Evolutionary conservation across 345 rosid species (phyloP), one percentile per base, ranked within the genome.

Genomic region (Eucalyptus victrix): DNA sequence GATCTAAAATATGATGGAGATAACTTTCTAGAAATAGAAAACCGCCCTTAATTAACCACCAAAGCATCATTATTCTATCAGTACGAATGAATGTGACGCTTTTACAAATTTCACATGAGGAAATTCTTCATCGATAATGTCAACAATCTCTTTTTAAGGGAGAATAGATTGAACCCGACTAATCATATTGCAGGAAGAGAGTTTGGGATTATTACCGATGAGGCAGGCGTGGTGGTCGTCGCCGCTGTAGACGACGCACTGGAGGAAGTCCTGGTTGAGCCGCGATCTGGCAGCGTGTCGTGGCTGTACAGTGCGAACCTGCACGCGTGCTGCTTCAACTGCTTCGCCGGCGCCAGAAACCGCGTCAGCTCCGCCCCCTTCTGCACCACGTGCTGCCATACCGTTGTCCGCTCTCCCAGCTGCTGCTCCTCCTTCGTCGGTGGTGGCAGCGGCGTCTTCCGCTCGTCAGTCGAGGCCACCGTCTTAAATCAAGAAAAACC

Each of bases 231-330:
- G 88, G 80, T 93, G 87, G 65, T 92, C 91, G 49, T 93, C 94
- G 5, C 96, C 50, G 88, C 94, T 95, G 50, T 95, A 96, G 87
- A 96, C 97, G 17, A 94, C 94, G 60, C 97, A 95, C 93, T 93
- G 98, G 89, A 95, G 94, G 67, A 97, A 95, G 90, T 95, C 98
- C 92, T 94, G 95, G 90, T 94, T 94, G 89, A 97, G 93, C 90
- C 95, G 90, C 94, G 45, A 97, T 94, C 91, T 96, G 98, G 62
- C 98, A 94, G 85, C 85, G 17, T 94, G 90, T 92, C 98, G 34
- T 95, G 98, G 93, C 95, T 94, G 86, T 95, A 95, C 23, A 95
- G 85, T 21, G 97, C 97, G 80, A 97, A 96, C 87, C 94, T 95
- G 91, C 99, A 97, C 32, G 90, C 93, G 54, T 96, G 96, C 72